Conservation (phyloP, 140 eudicot species). For the Artemisia princeps region DNA sequence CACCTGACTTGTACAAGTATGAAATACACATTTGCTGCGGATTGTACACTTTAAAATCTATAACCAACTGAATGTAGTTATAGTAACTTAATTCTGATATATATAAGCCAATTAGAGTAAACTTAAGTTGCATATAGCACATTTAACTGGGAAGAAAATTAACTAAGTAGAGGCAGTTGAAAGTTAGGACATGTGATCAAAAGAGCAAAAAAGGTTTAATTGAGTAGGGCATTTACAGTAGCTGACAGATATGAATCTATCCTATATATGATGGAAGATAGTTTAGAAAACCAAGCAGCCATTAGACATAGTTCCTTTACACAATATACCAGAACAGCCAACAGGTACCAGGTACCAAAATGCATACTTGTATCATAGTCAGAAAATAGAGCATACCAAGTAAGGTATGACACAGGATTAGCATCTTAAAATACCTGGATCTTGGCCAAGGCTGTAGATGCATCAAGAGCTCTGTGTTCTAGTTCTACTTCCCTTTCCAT, state of each 20-base stretch:
- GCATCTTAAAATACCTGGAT: constrained; percentile 52
- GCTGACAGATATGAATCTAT: no score
- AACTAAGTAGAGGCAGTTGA: no score
- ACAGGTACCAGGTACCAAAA: not conserved
- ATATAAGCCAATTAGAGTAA: not conserved
- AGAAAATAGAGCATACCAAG: constrained; percentile 1
- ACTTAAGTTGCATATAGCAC: not conserved
- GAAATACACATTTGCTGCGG: not conserved
- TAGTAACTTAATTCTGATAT: not conserved
- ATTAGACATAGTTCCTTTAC: not conserved
- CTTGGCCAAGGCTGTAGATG: constrained; percentile 89
- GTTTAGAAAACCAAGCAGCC: not conserved
- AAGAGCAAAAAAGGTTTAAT: not conserved
- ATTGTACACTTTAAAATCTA: not conserved
- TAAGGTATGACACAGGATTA: not conserved
- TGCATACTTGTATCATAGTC: constrained; percentile 1
- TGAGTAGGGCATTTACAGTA: no score
- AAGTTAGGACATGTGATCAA: not conserved
- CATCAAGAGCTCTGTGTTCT: constrained; percentile 94
- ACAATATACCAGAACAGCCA: not conserved
- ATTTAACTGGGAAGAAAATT: not conserved
- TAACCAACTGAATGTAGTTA: not conserved
- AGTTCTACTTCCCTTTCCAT: constrained; percentile 99
- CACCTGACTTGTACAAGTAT: not conserved
- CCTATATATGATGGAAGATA: no score